Percentiles rank a stretch among this genome's conserved stretches.
phyloP scores from a whole-genome alignment of 1,139 yeast species.

The Blastobotrys elegans region DNA sequence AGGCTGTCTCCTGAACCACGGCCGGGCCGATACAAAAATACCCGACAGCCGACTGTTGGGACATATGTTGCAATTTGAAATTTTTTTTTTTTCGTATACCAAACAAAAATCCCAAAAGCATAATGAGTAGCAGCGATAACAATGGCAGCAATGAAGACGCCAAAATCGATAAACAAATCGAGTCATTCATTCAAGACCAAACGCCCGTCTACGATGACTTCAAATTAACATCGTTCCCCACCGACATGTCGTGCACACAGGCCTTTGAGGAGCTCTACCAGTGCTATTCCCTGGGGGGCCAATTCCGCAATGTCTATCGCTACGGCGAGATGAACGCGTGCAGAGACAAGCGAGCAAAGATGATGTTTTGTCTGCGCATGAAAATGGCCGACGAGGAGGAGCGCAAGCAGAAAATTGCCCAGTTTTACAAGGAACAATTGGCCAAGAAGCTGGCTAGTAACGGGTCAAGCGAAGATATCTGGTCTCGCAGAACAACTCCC shows the following conservation, averaged over 20 bases:
- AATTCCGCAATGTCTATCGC: conserved; percentile 72
- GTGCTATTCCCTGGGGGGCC: conserved; percentile 90
- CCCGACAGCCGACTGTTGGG: too few species aligned
- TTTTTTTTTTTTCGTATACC: too few species aligned
- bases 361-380: conserved; percentile 73
- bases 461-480: conserved; percentile 62
- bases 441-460: conserved; percentile 62
- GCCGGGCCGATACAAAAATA: not conserved
- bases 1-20: too few species aligned
- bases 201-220: not conserved
- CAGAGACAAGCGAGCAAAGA: conserved; percentile 61
- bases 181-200: not conserved
- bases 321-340: conserved; percentile 75
- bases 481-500: conserved; percentile 53
- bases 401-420: conserved; percentile 50
- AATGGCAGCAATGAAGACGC: not conserved
- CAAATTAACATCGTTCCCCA: conserved; percentile 29
- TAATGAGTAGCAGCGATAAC: too few species aligned
- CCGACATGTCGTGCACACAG: conserved; percentile 60
- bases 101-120: not conserved
- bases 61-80: too few species aligned
- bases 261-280: conserved; percentile 82
- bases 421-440: conserved; percentile 60
- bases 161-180: conserved; percentile 4
- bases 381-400: conserved; percentile 47